A percentile compares a stretch with the other conserved stretches of the same genome.
Evolutionary conservation across 805 yeast species (phyloP).

Genomic region (Brettanomyces anomalus): DNA sequence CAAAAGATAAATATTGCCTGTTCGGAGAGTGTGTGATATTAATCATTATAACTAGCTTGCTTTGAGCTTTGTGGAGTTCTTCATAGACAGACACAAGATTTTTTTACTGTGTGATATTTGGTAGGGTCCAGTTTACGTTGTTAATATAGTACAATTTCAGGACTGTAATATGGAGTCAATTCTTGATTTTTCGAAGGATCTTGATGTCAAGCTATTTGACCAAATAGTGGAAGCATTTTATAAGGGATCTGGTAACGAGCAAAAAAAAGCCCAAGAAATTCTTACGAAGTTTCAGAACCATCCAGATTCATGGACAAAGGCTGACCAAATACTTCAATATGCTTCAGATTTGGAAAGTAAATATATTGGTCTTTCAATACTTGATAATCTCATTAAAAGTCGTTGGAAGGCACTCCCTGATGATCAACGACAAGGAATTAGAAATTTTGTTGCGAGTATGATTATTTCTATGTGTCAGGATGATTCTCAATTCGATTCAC

Average conservation of each 20-base stretch:
- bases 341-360: constrained; percentile 80
- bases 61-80: too few relatives aligned
- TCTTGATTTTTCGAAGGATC: constrained; percentile 76
- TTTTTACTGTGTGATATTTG: too few relatives aligned
- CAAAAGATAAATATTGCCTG: too few relatives aligned
- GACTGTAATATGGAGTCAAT: constrained; percentile 61
- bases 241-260: constrained; percentile 67
- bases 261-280: constrained; percentile 60
- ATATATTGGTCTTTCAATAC: constrained; percentile 81
- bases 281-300: constrained; percentile 82
- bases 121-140: too few relatives aligned
- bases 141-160: too few relatives aligned
- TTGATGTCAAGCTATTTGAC: constrained; percentile 75
- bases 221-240: constrained; percentile 79
- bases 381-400: constrained; percentile 83
- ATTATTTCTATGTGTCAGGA: constrained; percentile 85
- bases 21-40: too few relatives aligned
- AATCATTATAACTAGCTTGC: too few relatives aligned
- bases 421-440: constrained; percentile 83
- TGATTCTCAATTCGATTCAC: constrained; percentile 58
- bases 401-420: constrained; percentile 91
- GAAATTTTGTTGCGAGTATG: constrained; percentile 92
- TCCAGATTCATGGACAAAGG: constrained; percentile 92
- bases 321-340: constrained; percentile 77
- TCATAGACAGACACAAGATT: too few relatives aligned